phyloP scores from a whole-genome alignment of 1,284 basidiomycete species.

The Sutorius eximius region DNA sequence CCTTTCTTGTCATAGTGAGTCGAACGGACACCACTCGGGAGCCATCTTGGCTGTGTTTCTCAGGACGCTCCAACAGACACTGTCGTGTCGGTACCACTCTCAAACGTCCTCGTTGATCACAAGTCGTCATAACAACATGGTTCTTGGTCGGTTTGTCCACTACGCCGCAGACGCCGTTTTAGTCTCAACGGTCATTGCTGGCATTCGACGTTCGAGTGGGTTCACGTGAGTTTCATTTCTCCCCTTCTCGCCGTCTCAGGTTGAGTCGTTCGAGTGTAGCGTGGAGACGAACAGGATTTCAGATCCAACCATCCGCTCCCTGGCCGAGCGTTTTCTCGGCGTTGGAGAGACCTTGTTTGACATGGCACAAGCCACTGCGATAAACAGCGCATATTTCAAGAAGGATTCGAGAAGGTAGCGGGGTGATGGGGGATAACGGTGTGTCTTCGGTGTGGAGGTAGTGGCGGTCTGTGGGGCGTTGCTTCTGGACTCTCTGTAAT shows the following conservation, averaged over 20 bases:
- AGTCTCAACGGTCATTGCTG: conserved; percentile 87
- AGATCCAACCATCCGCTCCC: conserved; percentile 72
- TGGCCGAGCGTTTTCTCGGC: conserved; percentile 81
- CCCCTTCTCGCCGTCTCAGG: background rate
- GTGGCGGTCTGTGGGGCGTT: conserved; percentile 10
- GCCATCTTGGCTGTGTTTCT: background rate
- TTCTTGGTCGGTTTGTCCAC: conserved; percentile 80
- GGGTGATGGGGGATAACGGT: conserved; percentile 3
- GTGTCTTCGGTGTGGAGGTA: conserved; percentile 11
- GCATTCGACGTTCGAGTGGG: conserved; percentile 88
- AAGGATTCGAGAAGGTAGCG: conserved; percentile 39
- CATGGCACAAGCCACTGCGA: conserved; percentile 73
- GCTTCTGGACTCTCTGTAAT: conserved; percentile 33
- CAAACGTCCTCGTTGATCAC: conserved; percentile 1
- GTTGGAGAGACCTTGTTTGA: conserved; percentile 90
- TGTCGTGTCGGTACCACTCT: background rate
- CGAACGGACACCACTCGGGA: conserved; percentile 1
- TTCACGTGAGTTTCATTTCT: conserved; percentile 67
- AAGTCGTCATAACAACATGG: conserved; percentile 46
- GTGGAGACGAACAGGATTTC: conserved; percentile 67
- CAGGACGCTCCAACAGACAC: background rate
- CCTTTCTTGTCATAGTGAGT: conserved; percentile 16
- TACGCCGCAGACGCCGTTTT: conserved; percentile 85
- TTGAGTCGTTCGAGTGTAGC: conserved; percentile 41
- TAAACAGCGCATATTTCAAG: conserved; percentile 82